A percentile compares a stretch with the other conserved stretches of the same genome.
Conservation (phyloP, 1,139 yeast genomes). For the Diutina mesorugosa region DNA sequence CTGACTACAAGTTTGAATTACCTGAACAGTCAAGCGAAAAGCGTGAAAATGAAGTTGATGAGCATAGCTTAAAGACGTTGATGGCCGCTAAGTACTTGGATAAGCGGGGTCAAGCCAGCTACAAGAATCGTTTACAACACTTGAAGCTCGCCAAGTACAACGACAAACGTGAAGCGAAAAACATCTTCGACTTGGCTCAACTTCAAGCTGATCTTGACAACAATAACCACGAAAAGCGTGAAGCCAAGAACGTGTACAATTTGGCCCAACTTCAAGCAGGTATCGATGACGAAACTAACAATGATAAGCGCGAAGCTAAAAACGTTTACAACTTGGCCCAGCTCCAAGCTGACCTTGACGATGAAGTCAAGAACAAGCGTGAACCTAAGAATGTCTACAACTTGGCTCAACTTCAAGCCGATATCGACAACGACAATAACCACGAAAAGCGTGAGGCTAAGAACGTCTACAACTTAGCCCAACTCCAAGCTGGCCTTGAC, state of each 20-base stretch:
- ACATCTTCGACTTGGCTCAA: conserved; percentile 6
- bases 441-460: conserved; percentile 11
- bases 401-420: conserved; percentile 4
- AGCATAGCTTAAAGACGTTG: conserved; percentile 3
- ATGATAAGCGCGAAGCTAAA: conserved; percentile 4
- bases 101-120: background rate
- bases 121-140: conserved; percentile 4
- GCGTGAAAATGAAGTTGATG: conserved; percentile 5
- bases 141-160: conserved; percentile 5
- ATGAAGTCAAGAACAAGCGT: background rate
- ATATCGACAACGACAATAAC: conserved; percentile 4
- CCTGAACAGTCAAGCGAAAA: conserved; percentile 5
- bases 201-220: background rate
- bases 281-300: background rate
- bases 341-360: conserved; percentile 3
- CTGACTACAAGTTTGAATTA: conserved; percentile 4
- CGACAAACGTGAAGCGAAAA: conserved; percentile 13
- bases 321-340: conserved; percentile 6
- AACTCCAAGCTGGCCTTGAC: background rate
- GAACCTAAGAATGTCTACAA: conserved; percentile 2
- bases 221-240: background rate
- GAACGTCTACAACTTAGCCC: conserved; percentile 7
- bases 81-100: background rate
- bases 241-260: background rate
- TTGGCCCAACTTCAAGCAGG: background rate